Conservation (phyloP, 768 basidiomycete species). For the Boletus fagicola region DNA sequence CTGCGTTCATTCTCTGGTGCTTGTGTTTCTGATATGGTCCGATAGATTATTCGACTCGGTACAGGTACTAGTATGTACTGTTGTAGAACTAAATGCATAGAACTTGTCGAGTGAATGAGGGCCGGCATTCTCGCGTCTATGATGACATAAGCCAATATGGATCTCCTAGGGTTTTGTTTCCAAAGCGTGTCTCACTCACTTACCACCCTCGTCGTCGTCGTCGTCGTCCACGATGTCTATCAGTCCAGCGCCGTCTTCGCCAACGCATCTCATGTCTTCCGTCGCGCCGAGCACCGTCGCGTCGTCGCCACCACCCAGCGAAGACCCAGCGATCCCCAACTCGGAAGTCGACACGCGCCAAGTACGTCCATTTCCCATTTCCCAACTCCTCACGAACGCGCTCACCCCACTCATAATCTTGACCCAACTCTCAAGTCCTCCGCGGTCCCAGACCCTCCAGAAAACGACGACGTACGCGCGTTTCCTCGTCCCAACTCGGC, state of each 20-base stretch:
- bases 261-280: conserved; percentile 19
- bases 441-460: conserved; percentile 1
- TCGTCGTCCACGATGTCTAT: conserved; percentile 18
- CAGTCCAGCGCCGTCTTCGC: conserved; percentile 18
- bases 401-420: neutral
- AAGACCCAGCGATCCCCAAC: neutral
- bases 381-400: neutral
- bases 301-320: conserved; percentile 28
- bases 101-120: conserved; percentile 9
- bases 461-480: conserved; percentile 24
- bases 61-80: conserved; percentile 57
- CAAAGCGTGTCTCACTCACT: neutral
- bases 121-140: conserved; percentile 27
- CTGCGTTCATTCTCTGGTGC: accelerated
- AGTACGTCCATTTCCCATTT: conserved; percentile 13
- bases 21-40: neutral
- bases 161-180: neutral
- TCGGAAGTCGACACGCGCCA: conserved; percentile 8
- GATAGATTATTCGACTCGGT: conserved; percentile 78
- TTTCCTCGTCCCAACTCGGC: too few species aligned
- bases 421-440: conserved; percentile 13
- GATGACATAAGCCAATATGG: conserved; percentile 26
- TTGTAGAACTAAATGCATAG: neutral
- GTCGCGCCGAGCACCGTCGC: conserved; percentile 25
- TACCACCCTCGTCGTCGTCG: neutral